A percentile compares a stretch with the other conserved stretches of the same genome.
These are phyloP conservation scores for Ascoidea rubescens DNA, from an alignment of 805 yeast species.

Conservation along the genomic window DNA sequence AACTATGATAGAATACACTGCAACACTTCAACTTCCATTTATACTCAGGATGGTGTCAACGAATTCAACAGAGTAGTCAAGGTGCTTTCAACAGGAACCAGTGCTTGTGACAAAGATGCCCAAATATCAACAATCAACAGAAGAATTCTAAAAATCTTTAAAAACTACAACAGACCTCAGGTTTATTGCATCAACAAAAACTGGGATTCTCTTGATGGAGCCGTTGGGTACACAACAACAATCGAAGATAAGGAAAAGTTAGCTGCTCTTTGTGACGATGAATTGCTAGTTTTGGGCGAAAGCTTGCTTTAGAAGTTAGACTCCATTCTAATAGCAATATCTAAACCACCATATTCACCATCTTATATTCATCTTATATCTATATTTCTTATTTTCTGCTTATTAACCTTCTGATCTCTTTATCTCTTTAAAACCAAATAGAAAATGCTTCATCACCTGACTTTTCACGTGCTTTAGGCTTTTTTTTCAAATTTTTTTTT, in stretches of 20 bases:
- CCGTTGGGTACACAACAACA: not conserved
- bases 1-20: conserved; percentile 11
- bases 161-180: not conserved
- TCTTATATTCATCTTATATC: not conserved
- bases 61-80: conserved; percentile 2
- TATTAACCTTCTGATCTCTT: not conserved
- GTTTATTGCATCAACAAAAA: not conserved
- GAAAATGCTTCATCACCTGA: no score
- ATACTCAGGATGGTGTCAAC: not conserved
- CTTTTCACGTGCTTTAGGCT: not conserved
- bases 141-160: not conserved
- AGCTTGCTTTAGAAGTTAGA: no score
- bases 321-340: no score
- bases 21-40: conserved; percentile 6
- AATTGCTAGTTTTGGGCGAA: no score
- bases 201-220: not conserved
- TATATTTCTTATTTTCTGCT: not conserved
- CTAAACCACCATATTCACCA: not conserved
- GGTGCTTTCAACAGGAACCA: conserved; percentile 9
- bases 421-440: not conserved
- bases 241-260: not conserved
- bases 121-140: conserved; percentile 1
- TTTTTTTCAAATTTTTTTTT: not conserved
- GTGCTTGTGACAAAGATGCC: conserved; percentile 9
- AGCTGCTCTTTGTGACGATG: not conserved